phyloP scores from a whole-genome alignment of 2,329 filamentous ascomycete genomes.

The Epichloe hybrida region DNA sequence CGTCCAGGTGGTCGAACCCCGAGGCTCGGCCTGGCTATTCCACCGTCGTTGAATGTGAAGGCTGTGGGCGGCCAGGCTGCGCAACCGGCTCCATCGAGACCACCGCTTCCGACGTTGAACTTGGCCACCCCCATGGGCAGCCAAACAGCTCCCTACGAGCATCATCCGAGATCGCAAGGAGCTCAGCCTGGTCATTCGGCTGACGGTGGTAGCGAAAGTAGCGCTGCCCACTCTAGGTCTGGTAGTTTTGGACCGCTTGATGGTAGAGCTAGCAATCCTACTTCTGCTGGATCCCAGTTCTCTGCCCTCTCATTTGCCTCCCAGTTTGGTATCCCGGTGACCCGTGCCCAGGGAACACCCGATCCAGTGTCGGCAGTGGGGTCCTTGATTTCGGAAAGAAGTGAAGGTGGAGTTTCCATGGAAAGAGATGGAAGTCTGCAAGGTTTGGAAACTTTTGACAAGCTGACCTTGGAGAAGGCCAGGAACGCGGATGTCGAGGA shows the following conservation, averaged over 20 bases:
- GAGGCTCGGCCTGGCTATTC: constrained; percentile 78
- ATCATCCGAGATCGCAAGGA: constrained; percentile 35
- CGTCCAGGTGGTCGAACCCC: constrained; percentile 54
- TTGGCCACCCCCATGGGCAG: constrained; percentile 83
- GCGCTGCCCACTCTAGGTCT: constrained; percentile 64
- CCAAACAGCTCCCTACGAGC: constrained; percentile 57
- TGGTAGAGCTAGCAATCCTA: constrained; percentile 64
- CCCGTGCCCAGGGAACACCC: constrained; percentile 52
- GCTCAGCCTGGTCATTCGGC: constrained; percentile 50
- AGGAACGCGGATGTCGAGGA: constrained; percentile 83
- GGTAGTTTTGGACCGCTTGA: constrained; percentile 72
- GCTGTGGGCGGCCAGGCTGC: constrained; percentile 45
- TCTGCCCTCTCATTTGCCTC: constrained; percentile 71
- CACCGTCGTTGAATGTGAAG: constrained; percentile 70
- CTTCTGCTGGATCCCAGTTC: constrained; percentile 77
- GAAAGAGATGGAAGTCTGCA: constrained; percentile 73
- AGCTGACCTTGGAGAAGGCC: constrained; percentile 69
- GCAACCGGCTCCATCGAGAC: constrained; percentile 21
- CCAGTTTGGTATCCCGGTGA: constrained; percentile 53
- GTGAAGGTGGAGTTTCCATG: constrained; percentile 63
- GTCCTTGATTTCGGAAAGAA: constrained; percentile 69
- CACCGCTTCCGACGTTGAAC: constrained; percentile 64
- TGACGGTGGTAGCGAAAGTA: constrained; percentile 67
- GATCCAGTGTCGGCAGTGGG: constrained; percentile 84
- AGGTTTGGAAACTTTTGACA: constrained; percentile 63